Conservation (phyloP, 768 basidiomycete genomes). For the Phanerochaete carnosa region DNA sequence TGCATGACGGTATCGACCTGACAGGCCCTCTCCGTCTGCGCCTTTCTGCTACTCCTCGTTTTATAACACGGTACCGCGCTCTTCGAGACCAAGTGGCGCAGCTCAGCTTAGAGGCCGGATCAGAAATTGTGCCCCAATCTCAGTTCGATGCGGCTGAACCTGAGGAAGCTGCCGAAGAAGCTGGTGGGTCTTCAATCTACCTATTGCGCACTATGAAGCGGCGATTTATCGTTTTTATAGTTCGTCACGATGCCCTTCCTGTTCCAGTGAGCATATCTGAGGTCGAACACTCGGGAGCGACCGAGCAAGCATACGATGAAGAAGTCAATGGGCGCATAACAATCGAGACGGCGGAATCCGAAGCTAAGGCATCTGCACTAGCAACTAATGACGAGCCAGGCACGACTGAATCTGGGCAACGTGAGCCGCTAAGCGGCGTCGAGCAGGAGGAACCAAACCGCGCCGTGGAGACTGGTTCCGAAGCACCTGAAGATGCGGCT, state of each 20-base stretch:
- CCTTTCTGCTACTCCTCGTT: slow-evolving; percentile 52
- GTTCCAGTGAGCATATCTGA: no score
- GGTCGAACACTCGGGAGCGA: no score
- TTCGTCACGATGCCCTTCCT: no score
- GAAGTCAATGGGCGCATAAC: no score
- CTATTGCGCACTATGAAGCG: neutral
- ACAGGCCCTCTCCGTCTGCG: slow-evolving; percentile 61
- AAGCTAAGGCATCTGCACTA: no score
- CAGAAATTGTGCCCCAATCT: neutral
- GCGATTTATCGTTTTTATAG: no score
- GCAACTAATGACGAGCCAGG: no score
- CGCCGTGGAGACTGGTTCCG: slow-evolving; percentile 4
- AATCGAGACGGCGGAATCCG: no score
- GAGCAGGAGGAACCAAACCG: no score
- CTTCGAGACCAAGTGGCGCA: slow-evolving; percentile 56
- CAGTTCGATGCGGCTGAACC: neutral
- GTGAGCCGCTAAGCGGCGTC: no score
- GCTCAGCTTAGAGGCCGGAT: slow-evolving; percentile 22
- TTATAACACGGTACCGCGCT: slow-evolving; percentile 61
- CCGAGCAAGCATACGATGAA: no score
- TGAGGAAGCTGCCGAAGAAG: slow-evolving; percentile 12
- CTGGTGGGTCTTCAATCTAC: neutral
- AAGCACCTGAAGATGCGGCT: slow-evolving; percentile 13
- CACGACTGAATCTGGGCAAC: no score
- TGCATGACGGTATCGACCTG: slow-evolving; percentile 64